Base-by-base conservation (phyloP, 1,284 basidiomycete species). In the Marasmius oreades region DNA sequence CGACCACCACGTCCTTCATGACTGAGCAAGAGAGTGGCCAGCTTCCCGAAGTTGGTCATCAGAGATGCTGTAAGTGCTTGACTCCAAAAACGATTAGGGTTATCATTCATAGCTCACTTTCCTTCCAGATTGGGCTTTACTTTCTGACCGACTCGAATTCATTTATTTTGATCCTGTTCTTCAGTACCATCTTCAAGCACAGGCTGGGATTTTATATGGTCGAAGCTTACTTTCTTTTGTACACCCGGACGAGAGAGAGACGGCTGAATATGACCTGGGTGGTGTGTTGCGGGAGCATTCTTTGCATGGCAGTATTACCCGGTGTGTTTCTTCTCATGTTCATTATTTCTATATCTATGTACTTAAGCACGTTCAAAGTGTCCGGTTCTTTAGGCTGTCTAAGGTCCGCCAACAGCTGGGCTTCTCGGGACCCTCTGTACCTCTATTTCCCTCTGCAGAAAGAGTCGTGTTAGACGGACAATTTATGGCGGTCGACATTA, bases 161-260 rank as follows among this genome's bases (percentile, higher is more conserved):
- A 83, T 95, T 61, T 94, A 93, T 73, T 80, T 94, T 62, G 95
- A 97, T 75, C 95, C 95, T 52, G 84, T 93, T 55, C 79, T 97
- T 59, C 77, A 84, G 23, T 72, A 68, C 59, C 93, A 96, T 70
- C 84, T 97, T 64, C 84, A 80, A 23, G 79, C 83, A 53, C 86
- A 94, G 71, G 85, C 87, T 0, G 72, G 80, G 24, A 65, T 71
- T 20, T 79, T 98, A 67, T 73, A 93, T 61, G 90, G 90, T 55
- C 85, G 84, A 63, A 84, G 86, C 20, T 79, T 98, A 42, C 79
- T 97, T 59, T 81, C 86, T 56, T 95, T 93, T 67, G 91, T 98
- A 43, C 94, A 97, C 67, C 93, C 93, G 23, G 90, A 92, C 56
- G 95, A 98, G 67, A 83, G 88, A 58, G 79, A 84, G 1, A 88